A percentile compares a stretch with the other conserved stretches of the same genome.
Evolutionary conservation across 2,329 filamentous ascomycete species (phyloP).

Genomic region (Colletotrichum falcatum): DNA sequence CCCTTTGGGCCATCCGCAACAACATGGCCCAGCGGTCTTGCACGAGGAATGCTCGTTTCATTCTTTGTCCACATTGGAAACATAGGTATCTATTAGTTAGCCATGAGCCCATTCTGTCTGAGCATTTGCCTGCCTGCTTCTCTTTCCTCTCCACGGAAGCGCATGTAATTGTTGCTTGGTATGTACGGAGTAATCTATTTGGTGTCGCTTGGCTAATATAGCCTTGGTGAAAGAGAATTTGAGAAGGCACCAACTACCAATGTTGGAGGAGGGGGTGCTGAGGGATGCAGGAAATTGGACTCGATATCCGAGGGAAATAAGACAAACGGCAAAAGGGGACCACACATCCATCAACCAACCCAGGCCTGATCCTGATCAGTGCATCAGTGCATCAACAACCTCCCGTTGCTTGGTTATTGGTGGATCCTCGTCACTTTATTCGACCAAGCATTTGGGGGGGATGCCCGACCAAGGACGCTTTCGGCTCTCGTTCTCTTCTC

Average conservation of each 20-base stretch:
- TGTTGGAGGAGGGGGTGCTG: not conserved
- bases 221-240: not conserved
- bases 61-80: not conserved
- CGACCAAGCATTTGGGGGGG: not conserved
- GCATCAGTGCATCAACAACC: slow-evolving; percentile 8
- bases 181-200: slow-evolving; percentile 9
- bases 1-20: slow-evolving; percentile 3
- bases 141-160: not conserved
- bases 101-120: not conserved
- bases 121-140: not conserved
- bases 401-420: slow-evolving; percentile 1
- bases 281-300: slow-evolving; percentile 23
- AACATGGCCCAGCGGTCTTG: slow-evolving; percentile 6
- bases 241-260: not conserved
- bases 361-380: not conserved
- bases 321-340: not conserved
- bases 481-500: not conserved
- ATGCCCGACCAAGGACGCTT: slow-evolving; percentile 7
- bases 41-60: not conserved
- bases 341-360: not conserved
- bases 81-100: not conserved
- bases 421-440: slow-evolving; percentile 1
- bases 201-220: slow-evolving; percentile 1
- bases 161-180: not conserved
- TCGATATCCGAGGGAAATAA: slow-evolving; percentile 10